These are phyloP conservation scores for Phialocephala subalpina DNA, from an alignment of 2,329 filamentous ascomycete species.

Conservation along the genomic window DNA sequence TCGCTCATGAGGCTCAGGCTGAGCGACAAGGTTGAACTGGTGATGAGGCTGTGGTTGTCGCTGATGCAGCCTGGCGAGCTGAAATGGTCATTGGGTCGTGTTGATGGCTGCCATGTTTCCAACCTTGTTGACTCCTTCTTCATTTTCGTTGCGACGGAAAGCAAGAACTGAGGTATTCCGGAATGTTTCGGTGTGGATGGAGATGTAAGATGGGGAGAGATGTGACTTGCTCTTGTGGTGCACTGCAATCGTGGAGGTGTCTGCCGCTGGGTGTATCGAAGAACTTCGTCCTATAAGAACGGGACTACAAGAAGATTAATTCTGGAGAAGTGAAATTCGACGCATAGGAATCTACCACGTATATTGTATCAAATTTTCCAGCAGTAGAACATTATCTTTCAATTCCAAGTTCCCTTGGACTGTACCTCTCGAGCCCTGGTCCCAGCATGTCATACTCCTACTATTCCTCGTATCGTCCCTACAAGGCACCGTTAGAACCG, in stretches of 20 bases:
- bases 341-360: neutral
- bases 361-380: neutral
- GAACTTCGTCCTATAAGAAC: neutral
- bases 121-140: neutral
- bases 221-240: slow-evolving; percentile 11
- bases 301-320: neutral
- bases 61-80: neutral
- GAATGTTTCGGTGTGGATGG: neutral
- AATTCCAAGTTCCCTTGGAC: neutral
- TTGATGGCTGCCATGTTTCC: neutral
- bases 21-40: neutral
- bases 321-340: neutral
- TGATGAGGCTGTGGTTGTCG: slow-evolving; percentile 8
- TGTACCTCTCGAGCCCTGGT: too few species aligned
- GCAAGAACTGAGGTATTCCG: neutral
- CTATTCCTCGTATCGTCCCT: slow-evolving; percentile 4
- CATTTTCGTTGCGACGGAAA: neutral
- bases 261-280: too few species aligned
- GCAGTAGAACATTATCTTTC: neutral
- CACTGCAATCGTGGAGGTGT: neutral
- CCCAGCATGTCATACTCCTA: slow-evolving; percentile 8
- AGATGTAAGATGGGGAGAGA: neutral
- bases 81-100: slow-evolving; percentile 2
- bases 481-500: slow-evolving; percentile 9
- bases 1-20: slow-evolving; percentile 6